Evolutionary conservation across 345 rosid species (phyloP).

Genomic region (Sonneratia caseolaris): DNA sequence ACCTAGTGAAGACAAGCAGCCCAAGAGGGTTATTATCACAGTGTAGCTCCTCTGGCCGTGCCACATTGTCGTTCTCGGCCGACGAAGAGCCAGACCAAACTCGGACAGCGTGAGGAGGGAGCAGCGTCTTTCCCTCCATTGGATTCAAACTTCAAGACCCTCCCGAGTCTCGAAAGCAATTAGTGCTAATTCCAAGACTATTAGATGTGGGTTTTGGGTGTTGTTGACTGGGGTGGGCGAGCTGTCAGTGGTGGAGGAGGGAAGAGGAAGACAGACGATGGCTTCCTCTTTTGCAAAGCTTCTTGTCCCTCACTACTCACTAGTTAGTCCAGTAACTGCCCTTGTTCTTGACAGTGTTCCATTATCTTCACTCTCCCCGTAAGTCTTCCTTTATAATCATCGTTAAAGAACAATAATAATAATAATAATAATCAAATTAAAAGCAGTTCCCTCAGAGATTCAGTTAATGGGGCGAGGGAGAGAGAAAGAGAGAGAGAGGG

Average conservation of each 20-base stretch:
- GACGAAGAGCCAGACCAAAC: background rate
- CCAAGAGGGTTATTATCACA: slow-evolving; percentile 31
- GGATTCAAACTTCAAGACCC: no score
- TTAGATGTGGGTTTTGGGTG: background rate
- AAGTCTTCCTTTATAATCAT: no score
- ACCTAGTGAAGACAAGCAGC: slow-evolving; percentile 25
- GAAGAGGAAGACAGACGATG: no score
- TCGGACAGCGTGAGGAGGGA: background rate
- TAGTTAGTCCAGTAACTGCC: background rate
- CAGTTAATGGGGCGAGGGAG: no score
- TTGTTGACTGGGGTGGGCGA: background rate
- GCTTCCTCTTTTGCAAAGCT: background rate
- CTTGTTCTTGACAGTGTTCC: background rate
- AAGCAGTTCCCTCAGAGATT: no score
- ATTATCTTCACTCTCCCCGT: no score
- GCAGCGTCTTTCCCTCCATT: background rate
- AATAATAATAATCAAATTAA: no score
- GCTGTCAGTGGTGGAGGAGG: background rate
- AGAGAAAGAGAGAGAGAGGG: no score
- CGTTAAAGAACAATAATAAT: no score
- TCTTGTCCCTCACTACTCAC: background rate
- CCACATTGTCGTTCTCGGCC: slow-evolving; percentile 9
- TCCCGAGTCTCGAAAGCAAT: background rate
- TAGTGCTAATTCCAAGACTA: background rate
- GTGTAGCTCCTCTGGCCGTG: slow-evolving; percentile 33